phyloP scores from a whole-genome alignment of 805 yeast genomes.

The Lipomyces mesembrius region DNA sequence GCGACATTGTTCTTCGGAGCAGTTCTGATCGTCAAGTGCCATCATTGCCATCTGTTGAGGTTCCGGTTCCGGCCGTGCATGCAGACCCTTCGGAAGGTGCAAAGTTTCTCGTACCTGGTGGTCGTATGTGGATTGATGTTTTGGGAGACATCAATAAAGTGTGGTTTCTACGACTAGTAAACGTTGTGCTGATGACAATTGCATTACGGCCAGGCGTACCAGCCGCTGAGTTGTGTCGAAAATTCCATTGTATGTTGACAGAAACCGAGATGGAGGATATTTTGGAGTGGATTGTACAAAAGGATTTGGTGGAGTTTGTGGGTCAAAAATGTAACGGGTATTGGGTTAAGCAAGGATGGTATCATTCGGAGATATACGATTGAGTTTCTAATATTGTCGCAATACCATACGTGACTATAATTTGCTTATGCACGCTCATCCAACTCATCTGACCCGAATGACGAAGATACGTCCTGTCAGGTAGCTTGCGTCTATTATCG shows the following conservation, averaged over 20 bases:
- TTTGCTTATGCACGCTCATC: background rate
- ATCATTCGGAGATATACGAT: slow-evolving; percentile 19
- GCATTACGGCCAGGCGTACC: slow-evolving; percentile 62
- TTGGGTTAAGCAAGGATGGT: slow-evolving; percentile 41
- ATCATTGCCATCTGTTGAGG: slow-evolving; percentile 5
- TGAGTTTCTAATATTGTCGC: background rate
- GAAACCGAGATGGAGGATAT: slow-evolving; percentile 40
- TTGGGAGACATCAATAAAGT: slow-evolving; percentile 60
- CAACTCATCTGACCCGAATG: no score
- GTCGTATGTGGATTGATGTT: slow-evolving; percentile 73
- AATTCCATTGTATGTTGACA: slow-evolving; percentile 40
- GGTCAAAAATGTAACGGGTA: slow-evolving; percentile 37
- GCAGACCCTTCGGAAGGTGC: slow-evolving; percentile 17
- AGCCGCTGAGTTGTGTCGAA: slow-evolving; percentile 37
- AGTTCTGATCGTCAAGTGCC: slow-evolving; percentile 22
- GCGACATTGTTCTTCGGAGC: slow-evolving; percentile 58
- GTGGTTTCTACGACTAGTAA: slow-evolving; percentile 64
- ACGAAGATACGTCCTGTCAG: no score
- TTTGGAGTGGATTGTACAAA: slow-evolving; percentile 41
- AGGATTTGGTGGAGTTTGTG: slow-evolving; percentile 17
- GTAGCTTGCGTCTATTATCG: no score
- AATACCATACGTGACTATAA: background rate
- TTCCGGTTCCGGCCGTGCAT: slow-evolving; percentile 15
- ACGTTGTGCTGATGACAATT: slow-evolving; percentile 53
- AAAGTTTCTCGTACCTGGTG: slow-evolving; percentile 50